phyloP scores from a whole-genome alignment of 2,329 filamentous ascomycete species.

The Teratosphaeria viscida region DNA sequence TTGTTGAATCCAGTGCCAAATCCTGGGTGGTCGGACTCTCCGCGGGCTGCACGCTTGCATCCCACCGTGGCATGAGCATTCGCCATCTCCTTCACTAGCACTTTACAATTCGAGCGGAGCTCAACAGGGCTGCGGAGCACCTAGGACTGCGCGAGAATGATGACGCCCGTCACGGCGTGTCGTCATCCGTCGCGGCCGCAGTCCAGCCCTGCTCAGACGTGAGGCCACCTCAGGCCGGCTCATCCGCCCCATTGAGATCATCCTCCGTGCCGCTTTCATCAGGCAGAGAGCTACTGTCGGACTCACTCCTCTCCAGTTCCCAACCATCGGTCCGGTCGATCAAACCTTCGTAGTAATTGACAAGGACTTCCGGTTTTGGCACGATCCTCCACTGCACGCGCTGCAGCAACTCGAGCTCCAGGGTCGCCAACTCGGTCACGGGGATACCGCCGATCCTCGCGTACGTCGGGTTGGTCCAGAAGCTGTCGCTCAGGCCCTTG shows the following conservation, averaged over 20 bases:
- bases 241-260: not conserved
- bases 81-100: too few relatives aligned
- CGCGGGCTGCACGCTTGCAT: too few relatives aligned
- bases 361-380: slow-evolving; percentile 83
- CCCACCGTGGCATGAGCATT: too few relatives aligned
- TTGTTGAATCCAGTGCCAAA: too few relatives aligned
- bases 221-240: not conserved
- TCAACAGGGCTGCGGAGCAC: too few relatives aligned
- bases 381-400: slow-evolving; percentile 95
- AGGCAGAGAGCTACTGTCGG: slow-evolving; percentile 7
- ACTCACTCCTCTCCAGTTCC: slow-evolving; percentile 34
- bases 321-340: slow-evolving; percentile 58
- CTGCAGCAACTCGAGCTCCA: slow-evolving; percentile 89
- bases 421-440: slow-evolving; percentile 73
- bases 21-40: too few relatives aligned
- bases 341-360: slow-evolving; percentile 84
- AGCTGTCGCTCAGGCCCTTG: slow-evolving; percentile 90
- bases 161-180: not conserved
- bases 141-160: not conserved
- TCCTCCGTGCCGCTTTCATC: slow-evolving; percentile 7
- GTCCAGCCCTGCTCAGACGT: not conserved
- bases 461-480: slow-evolving; percentile 98
- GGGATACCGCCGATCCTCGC: slow-evolving; percentile 88
- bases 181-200: not conserved
- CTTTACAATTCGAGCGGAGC: too few relatives aligned